A percentile compares a stretch with the other conserved stretches of the same genome.
Evolutionary conservation across 345 rosid species (phyloP).

Genomic region (Raphanus sativus): DNA sequence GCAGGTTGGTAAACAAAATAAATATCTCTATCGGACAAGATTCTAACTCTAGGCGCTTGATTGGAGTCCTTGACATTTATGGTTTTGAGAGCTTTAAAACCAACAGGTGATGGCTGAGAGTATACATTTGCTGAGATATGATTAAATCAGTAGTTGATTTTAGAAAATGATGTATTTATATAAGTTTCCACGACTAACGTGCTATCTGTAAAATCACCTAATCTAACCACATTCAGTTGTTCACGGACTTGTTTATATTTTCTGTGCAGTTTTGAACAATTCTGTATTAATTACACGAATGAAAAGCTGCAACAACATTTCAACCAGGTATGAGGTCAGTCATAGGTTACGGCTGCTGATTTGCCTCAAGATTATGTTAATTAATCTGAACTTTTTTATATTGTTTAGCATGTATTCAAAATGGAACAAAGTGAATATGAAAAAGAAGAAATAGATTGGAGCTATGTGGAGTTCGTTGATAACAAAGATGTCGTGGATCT

Average conservation of each 20-base stretch:
- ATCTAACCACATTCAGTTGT: not conserved
- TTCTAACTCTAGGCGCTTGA: slow-evolving; percentile 58
- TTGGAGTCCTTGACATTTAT: slow-evolving; percentile 90
- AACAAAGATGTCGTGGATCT: slow-evolving; percentile 89
- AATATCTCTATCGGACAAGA: slow-evolving; percentile 76
- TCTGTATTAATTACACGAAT: slow-evolving; percentile 87
- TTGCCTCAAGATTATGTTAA: slow-evolving; percentile 24
- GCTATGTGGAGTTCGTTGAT: slow-evolving; percentile 80
- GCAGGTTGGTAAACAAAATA: slow-evolving; percentile 84
- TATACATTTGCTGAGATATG: not conserved
- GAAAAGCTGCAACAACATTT: slow-evolving; percentile 98
- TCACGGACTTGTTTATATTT: slow-evolving; percentile 18
- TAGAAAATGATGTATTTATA: slow-evolving; percentile 3
- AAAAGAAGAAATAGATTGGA: slow-evolving; percentile 85
- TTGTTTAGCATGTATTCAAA: slow-evolving; percentile 81
- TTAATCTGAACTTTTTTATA: slow-evolving; percentile 37
- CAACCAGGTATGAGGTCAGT: slow-evolving; percentile 89
- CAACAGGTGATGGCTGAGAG: slow-evolving; percentile 60
- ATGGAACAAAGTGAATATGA: slow-evolving; percentile 76
- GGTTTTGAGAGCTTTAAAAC: slow-evolving; percentile 88
- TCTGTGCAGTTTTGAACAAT: slow-evolving; percentile 79
- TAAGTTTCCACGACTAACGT: not conserved
- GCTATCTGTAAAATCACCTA: slow-evolving; percentile 7
- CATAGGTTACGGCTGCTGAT: slow-evolving; percentile 36
- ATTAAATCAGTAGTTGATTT: not conserved